Base-by-base conservation (phyloP, 2,329 filamentous ascomycete genomes). In the Knufia petricola region DNA sequence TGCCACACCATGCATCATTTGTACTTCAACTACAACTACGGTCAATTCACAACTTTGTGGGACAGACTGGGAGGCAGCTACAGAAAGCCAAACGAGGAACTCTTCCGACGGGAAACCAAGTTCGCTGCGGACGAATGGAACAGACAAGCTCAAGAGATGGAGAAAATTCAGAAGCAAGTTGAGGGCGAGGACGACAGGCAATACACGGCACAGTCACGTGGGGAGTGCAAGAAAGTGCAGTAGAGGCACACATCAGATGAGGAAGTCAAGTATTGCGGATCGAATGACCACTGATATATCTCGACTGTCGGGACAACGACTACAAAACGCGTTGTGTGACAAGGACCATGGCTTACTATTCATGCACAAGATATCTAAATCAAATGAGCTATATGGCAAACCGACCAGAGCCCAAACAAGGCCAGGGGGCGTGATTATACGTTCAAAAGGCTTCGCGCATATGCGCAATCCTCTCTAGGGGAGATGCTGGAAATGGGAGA, bases 1-100 rank as follows among this genome's bases (percentile, higher is more conserved):
- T 95, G 90, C 74, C 90, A 95, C 67, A 87, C 84, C 19, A 79
- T 89, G 76, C 90, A 96, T 68, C 90, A 95, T 64, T 67, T 88
- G 32, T 43, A 48, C 26, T 19, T 34, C 17, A 30, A 85, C 70
- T 87, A 85, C 75, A 95, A 95, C 71, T 95, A 94, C 61, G 89
- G 89, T 50, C 89, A 95, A 66, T 95, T 89, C 71, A 92, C 87
- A 13, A 95, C 88, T 0, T 72, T 92, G 17, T 95, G 89, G 84
- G 89, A 95, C 66, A 82, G 89, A 46, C 68, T 95, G 17, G 86
- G 87, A 48, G 85, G 84, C 51, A 94, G 85, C 63, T 95, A 95
- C 72, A 77, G 86, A 59, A 80, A 83, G 72, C 89, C 89, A 17
- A 90, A 92, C 59, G 77, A 82, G 49, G 87, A 88, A 68, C 77